These are phyloP conservation scores for Exidia glandulosa DNA, from an alignment of 768 basidiomycete species.

Conservation along the genomic window DNA sequence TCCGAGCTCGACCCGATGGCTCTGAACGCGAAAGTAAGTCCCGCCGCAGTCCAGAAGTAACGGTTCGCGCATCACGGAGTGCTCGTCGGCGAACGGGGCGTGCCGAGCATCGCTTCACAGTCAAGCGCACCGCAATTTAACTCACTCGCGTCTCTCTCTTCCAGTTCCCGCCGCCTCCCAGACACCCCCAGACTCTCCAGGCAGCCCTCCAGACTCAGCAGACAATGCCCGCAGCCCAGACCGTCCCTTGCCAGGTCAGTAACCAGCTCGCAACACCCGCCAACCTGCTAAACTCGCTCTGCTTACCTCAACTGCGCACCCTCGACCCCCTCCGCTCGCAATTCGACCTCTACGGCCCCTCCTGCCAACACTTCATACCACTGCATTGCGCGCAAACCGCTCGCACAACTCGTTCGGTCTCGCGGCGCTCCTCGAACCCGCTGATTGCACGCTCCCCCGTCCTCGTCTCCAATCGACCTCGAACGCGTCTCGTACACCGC, in stretches of 20 bases:
- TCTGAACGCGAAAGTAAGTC: not conserved
- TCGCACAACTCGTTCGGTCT: too few relatives aligned
- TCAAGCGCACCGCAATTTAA: not conserved
- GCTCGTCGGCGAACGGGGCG: not conserved
- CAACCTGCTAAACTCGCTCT: not conserved
- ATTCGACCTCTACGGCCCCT: too few relatives aligned
- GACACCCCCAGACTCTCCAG: not conserved
- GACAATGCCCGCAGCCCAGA: constrained; percentile 17
- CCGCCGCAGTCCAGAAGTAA: too few relatives aligned
- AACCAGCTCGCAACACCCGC: not conserved
- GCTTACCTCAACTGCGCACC: not conserved
- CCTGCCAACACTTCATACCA: too few relatives aligned
- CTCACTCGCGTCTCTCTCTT: not conserved
- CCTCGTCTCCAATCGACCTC: not conserved
- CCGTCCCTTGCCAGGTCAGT: constrained; percentile 38
- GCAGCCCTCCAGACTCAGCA: not conserved
- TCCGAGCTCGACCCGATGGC: not conserved
- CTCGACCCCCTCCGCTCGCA: not conserved
- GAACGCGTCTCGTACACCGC: not conserved
- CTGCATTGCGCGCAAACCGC: too few relatives aligned
- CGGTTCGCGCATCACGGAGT: not conserved
- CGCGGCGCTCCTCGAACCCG: too few relatives aligned
- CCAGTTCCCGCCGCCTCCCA: not conserved
- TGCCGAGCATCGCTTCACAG: not conserved
- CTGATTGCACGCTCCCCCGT: not conserved